Base-by-base conservation (phyloP, 1,284 basidiomycete species). In the Cryptococcus floricola region DNA sequence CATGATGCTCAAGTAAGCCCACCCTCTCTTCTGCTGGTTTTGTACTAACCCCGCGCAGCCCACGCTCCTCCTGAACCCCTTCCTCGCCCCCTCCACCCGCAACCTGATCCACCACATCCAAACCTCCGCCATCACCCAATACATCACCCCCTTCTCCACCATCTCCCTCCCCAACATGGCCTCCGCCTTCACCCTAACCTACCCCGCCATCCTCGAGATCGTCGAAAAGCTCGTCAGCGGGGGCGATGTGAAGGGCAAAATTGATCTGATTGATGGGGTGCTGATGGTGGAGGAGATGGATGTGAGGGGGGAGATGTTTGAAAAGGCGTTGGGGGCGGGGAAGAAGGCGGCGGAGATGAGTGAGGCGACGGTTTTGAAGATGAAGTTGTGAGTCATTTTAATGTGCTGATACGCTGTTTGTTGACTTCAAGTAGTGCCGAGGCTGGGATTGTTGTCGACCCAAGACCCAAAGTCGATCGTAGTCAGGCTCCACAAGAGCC, bases 221-320 rank as follows among this genome's bases (percentile, higher is more conserved):
- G 53, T 75, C 10, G 70, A 69, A 48, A 23, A 10, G 5, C 54
- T 75, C 25, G 64, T 72, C n/a, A 56, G 58, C 49, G 44, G 48
- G 0, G 60, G 64, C 10, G 53, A 55, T 28, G 66, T 75, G 28
- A 53, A 58, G 13, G 71, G 66, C n/a, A 64, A 61, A 48, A 64
- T 75, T 19, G 72, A 75, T 56, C 62, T 73, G 18, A 70, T 75
- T 18, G 72, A 72, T 60, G 55, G 69, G 64, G 61, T 75, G 1
- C 56, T 75, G 10, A 42, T 48, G 5, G 58, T 73, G 43, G 53
- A 56, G 10, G 50, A 50, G 2, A 41, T 56, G 7, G 67, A 74
- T 56, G 52, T 59, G 18, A 58, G 73, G 38, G 57, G 46, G 5
- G 63, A 64, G 14, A 62, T 68, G 50, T 72, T 67, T 53, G 46